These are phyloP conservation scores for Barbatosphaeria neglecta DNA, from an alignment of 495 filamentous ascomycete species.

Conservation along the genomic window DNA sequence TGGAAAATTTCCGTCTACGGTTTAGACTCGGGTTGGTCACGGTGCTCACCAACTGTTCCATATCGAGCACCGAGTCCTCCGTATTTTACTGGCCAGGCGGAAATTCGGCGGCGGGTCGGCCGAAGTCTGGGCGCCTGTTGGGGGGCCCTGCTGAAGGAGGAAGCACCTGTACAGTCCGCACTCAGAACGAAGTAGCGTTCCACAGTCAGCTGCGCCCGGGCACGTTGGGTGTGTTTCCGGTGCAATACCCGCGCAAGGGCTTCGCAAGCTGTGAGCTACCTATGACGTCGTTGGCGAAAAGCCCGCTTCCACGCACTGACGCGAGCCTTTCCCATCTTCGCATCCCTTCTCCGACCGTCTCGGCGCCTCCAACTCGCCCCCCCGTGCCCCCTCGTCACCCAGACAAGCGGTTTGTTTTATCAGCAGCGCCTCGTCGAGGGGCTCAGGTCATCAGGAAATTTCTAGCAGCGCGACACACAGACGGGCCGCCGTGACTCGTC, in stretches of 20 bases:
- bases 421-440: no score
- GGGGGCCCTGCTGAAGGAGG: no score
- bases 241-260: not conserved
- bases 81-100: no score
- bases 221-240: not conserved
- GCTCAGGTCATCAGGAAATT: no score
- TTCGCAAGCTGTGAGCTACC: not conserved
- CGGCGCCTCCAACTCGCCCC: not conserved
- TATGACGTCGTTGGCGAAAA: conserved; percentile 1
- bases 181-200: no score
- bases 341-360: no score
- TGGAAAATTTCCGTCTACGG: not conserved
- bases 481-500: not conserved
- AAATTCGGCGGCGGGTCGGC: no score
- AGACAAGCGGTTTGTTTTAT: not conserved
- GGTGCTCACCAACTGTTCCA: no score
- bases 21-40: no score
- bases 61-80: no score
- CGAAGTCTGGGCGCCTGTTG: no score
- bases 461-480: not conserved
- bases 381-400: not conserved
- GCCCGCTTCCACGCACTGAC: not conserved
- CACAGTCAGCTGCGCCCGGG: not conserved
- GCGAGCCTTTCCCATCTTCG: not conserved
- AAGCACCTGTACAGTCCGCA: no score